Evolutionary conservation across 768 basidiomycete species (phyloP).

Genomic region (Tricholoma furcatifolium): DNA sequence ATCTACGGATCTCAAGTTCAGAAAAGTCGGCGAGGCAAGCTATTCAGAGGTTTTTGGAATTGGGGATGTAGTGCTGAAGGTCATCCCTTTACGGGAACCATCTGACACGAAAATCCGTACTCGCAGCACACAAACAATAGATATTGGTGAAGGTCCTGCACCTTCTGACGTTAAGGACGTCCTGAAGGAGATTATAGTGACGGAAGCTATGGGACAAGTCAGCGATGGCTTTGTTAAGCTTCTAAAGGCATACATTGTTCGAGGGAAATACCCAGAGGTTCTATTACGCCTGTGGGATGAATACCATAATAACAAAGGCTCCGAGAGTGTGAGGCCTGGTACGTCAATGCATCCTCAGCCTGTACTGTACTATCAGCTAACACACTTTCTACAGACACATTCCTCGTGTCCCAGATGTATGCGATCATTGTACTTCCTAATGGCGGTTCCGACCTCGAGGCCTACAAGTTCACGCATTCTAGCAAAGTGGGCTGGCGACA

Average conservation of each 20-base stretch:
- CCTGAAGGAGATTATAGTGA: conserved; percentile 79
- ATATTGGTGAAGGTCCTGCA: conserved; percentile 57
- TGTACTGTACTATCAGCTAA: conserved; percentile 3
- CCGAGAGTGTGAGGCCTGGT: conserved; percentile 87
- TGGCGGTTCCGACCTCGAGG: conserved; percentile 88
- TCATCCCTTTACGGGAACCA: conserved; percentile 74
- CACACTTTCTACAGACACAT: conserved; percentile 51
- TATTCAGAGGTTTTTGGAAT: conserved; percentile 96
- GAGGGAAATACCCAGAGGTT: conserved; percentile 78
- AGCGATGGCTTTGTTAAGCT: conserved; percentile 79
- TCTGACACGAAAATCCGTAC: conserved; percentile 16
- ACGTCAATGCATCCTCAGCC: conserved; percentile 8
- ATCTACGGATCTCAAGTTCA: conserved; percentile 40
- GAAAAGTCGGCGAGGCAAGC: conserved; percentile 94
- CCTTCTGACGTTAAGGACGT: conserved; percentile 75
- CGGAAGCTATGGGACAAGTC: conserved; percentile 72
- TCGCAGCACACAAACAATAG: conserved; percentile 12
- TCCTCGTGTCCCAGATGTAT: conserved; percentile 77
- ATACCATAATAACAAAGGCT: conserved; percentile 71
- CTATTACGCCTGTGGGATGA: conserved; percentile 87
- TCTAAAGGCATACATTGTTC: conserved; percentile 81
- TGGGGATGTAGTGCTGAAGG: conserved; percentile 85
- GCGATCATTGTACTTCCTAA: conserved; percentile 89
- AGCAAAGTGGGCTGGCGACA: conserved; percentile 76
- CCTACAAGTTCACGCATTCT: conserved; percentile 63